These are phyloP conservation scores for Amphibolis antarctica DNA, from an alignment of 106 monocot genomes.

Conservation along the genomic window DNA sequence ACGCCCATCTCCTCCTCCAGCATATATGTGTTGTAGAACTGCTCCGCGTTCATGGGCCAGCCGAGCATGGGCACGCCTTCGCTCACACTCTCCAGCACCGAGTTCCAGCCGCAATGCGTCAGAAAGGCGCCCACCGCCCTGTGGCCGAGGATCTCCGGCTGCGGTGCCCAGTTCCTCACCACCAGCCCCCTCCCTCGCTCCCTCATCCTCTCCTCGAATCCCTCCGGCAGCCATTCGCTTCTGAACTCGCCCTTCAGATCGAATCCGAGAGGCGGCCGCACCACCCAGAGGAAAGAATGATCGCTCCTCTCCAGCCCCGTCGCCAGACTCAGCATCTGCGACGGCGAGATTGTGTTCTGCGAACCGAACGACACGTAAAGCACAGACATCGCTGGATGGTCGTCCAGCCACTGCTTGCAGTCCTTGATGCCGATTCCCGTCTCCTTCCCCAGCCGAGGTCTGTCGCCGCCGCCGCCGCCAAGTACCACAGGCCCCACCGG, in stretches of 20 bases:
- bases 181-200: not conserved
- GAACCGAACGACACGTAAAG: constrained; percentile 27
- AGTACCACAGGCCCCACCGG: constrained; percentile 5
- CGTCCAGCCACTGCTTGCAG: constrained; percentile 14
- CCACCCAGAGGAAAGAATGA: too few relatives aligned
- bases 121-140: constrained; percentile 9
- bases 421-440: not conserved
- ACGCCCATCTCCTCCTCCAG: not conserved
- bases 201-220: too few relatives aligned
- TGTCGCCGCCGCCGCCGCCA: too few relatives aligned
- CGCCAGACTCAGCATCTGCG: too few relatives aligned
- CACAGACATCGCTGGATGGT: constrained; percentile 6
- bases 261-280: too few relatives aligned
- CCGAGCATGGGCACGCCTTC: constrained; percentile 11
- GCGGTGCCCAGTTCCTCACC: constrained; percentile 15
- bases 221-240: too few relatives aligned
- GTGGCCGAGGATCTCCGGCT: constrained; percentile 15
- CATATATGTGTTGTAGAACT: constrained; percentile 12
- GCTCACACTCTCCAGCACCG: constrained; percentile 10
- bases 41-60: constrained; percentile 16
- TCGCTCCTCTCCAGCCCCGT: too few relatives aligned
- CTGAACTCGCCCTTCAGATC: too few relatives aligned
- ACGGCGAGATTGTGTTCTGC: constrained; percentile 9
- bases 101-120: constrained; percentile 23
- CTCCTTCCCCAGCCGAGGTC: not conserved